Evolutionary conservation across 306 rosid genomes (phyloP).

Genomic region (Bauhinia variegata): DNA sequence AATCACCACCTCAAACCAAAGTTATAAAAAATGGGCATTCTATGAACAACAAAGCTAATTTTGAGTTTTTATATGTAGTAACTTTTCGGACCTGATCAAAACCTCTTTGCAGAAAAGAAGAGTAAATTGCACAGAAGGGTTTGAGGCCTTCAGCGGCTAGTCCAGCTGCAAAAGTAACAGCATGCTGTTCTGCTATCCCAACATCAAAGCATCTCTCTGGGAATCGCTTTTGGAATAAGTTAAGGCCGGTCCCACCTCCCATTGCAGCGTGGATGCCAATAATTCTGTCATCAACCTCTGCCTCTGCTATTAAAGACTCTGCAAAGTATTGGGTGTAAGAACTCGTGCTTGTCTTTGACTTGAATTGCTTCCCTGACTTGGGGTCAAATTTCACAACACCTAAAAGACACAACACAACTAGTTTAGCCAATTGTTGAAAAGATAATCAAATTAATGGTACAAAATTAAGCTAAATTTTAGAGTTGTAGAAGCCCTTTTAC

Average conservation of each 20-base stretch:
- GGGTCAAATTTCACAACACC: constrained; percentile 73
- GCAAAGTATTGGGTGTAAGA: constrained; percentile 65
- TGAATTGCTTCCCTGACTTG: constrained; percentile 59
- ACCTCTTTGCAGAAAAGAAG: constrained; percentile 69
- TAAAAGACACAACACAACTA: constrained; percentile 4
- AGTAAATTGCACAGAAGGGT: constrained; percentile 73
- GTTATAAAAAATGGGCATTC: background rate
- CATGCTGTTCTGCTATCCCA: constrained; percentile 76
- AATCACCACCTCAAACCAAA: background rate
- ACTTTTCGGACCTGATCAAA: constrained; percentile 60
- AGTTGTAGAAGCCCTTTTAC: constrained; percentile 25
- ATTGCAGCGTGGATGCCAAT: constrained; percentile 73
- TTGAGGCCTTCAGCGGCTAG: constrained; percentile 62
- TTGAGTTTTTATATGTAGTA: too few species aligned
- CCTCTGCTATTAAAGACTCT: constrained; percentile 62
- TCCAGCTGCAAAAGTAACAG: constrained; percentile 72
- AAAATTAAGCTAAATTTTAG: background rate
- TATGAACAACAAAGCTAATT: background rate
- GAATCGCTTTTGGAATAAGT: constrained; percentile 59
- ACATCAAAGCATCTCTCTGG: constrained; percentile 67
- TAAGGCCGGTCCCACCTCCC: constrained; percentile 84
- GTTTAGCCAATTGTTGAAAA: background rate
- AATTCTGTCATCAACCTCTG: constrained; percentile 53
- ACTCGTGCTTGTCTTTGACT: constrained; percentile 39
- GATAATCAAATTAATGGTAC: background rate